Conservation (phyloP, 2,329 filamentous ascomycete species). For the Talaromyces piceae region DNA sequence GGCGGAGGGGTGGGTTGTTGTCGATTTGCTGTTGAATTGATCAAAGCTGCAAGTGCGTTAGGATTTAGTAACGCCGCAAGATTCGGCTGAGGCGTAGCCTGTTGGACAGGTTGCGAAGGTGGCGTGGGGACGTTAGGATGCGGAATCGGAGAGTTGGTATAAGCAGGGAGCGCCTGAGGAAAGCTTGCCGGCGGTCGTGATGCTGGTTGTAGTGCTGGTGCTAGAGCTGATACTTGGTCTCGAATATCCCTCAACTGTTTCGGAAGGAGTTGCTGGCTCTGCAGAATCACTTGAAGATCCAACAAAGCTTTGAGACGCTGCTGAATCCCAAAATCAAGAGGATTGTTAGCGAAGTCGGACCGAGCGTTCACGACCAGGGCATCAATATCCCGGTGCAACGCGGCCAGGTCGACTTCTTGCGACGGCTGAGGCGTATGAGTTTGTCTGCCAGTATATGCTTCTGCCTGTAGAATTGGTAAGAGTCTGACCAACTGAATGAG, state of each 20-base stretch:
- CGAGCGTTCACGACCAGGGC: conserved; percentile 66
- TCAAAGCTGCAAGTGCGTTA: conserved; percentile 37
- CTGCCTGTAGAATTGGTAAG: conserved; percentile 14
- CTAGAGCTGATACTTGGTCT: conserved; percentile 73
- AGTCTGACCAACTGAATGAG: background rate
- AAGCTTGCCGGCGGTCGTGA: conserved; percentile 14
- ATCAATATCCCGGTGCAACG: conserved; percentile 75
- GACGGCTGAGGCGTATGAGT: conserved; percentile 26
- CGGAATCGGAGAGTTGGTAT: background rate
- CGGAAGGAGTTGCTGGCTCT: conserved; percentile 67
- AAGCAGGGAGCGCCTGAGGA: conserved; percentile 12
- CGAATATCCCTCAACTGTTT: conserved; percentile 79
- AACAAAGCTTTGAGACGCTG: conserved; percentile 76
- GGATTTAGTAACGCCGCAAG: conserved; percentile 31
- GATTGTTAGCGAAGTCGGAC: conserved; percentile 66
- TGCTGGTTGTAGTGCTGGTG: conserved; percentile 39
- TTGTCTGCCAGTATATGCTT: conserved; percentile 14
- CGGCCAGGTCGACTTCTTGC: conserved; percentile 52
- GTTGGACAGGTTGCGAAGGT: conserved; percentile 26
- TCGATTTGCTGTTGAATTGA: conserved; percentile 36
- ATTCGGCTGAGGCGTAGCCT: conserved; percentile 26
- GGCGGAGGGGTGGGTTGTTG: conserved; percentile 40
- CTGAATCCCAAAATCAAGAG: conserved; percentile 67
- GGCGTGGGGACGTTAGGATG: conserved; percentile 27
- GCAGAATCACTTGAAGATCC: conserved; percentile 74